phyloP scores from a whole-genome alignment of 306 rosid genomes.

The Cotoneaster glaucophyllus region DNA sequence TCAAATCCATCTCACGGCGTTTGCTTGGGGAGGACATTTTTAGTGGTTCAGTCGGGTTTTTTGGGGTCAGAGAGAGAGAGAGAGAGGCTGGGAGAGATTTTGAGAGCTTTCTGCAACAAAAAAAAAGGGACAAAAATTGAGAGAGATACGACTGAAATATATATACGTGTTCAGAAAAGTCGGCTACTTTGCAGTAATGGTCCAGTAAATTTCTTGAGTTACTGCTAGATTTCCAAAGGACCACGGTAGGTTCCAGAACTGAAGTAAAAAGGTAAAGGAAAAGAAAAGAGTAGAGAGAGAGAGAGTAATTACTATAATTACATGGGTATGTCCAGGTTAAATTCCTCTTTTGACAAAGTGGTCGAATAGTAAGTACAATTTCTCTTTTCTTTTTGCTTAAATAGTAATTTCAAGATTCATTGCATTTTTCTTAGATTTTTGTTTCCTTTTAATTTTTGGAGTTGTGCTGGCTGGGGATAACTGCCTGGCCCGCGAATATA shows the following conservation, averaged over 20 bases:
- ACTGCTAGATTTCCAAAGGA: background rate
- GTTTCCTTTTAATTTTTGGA: background rate
- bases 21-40: conserved; percentile 84
- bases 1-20: conserved; percentile 89
- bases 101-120: background rate
- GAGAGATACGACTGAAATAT: conserved; percentile 7
- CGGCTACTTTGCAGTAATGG: background rate
- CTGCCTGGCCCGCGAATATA: background rate
- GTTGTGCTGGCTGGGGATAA: background rate
- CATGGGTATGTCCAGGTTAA: background rate
- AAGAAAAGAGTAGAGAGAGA: background rate
- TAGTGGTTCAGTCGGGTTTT: background rate
- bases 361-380: background rate
- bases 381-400: background rate
- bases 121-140: background rate
- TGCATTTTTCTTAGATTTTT: background rate
- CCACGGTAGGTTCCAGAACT: background rate
- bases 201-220: background rate
- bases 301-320: no score
- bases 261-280: background rate
- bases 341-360: background rate
- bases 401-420: background rate
- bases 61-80: background rate
- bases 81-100: conserved; percentile 15
- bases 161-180: background rate